Evolutionary conservation across 1,139 yeast genomes (phyloP), one percentile per base, ranked within the genome.

Genomic region (Geotrichum carabidarum): DNA sequence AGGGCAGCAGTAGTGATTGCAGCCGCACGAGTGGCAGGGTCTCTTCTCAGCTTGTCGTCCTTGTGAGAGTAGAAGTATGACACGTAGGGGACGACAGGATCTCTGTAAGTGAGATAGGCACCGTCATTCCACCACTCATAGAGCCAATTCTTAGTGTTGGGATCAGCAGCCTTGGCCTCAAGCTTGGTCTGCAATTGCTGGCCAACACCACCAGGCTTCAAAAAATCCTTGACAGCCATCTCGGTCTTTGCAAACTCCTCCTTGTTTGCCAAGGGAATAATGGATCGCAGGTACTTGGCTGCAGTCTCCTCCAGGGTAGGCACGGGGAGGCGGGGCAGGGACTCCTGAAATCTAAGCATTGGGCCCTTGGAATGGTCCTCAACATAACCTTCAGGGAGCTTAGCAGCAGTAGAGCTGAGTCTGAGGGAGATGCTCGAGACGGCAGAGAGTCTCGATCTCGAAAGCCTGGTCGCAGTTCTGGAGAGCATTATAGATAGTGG

Each of bases 41-140:
- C 83, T 62, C 79, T 77, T 34, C 81, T 76, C 50, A 74, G 66
- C 50, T 65, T 63, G 61, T 74, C 71, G 64, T 87, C 93, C 70
- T 82, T 84, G 76, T 91, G 96, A 54, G 85, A 80, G 72, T 82
- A 91, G 65, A 90, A 93, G 74, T 93, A 93, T 11, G 96, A 87
- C 42, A 89, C 96, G 68, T 83, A 90, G 14, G 98, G 98, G 35
- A 88, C 89, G 27, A 93, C 88, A 0, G 98, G 96, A 70, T 89
- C 98, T 63, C 95, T 81, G 73, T 89, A 90, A 43, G 87, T 83
- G 76, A 93, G 76, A 72, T 93, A 93, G 35, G 97, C 96, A 63
- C 86, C 89, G 65, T 87, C 87, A 70, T 91, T 96, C 99, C 99
- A 93, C 78, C 86, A 89, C 59, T 82, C 86, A 54, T 88, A 82